These are phyloP conservation scores for Lachancea sp. DNA, from an alignment of 805 yeast species.

Conservation along the genomic window DNA sequence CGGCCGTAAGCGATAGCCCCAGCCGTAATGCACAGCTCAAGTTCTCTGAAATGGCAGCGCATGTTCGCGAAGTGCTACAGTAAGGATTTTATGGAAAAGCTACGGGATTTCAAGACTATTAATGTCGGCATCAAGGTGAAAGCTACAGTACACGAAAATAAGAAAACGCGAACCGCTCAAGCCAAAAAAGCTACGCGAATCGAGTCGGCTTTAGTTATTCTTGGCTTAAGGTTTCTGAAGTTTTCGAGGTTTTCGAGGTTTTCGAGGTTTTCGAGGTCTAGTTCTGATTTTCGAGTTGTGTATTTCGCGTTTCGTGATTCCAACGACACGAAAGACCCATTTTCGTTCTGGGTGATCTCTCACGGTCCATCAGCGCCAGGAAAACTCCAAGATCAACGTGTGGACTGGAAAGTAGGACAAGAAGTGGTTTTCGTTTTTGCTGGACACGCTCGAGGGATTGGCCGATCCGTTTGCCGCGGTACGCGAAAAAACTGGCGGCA, in stretches of 20 bases:
- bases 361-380: no score
- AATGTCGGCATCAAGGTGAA: no score
- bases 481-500: not conserved
- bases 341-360: no score
- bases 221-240: no score
- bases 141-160: not conserved
- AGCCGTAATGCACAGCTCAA: not conserved
- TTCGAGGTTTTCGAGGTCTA: not conserved
- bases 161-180: not conserved
- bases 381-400: no score
- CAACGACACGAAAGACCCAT: not conserved
- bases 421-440: no score
- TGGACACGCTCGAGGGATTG: no score
- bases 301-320: conserved; percentile 5
- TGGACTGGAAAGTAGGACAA: no score
- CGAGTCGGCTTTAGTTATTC: no score
- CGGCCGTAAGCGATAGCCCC: not conserved
- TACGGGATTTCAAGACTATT: not conserved
- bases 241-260: not conserved
- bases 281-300: not conserved
- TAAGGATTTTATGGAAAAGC: not conserved
- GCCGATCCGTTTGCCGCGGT: not conserved
- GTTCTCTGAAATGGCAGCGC: conserved; percentile 1
- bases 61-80: conserved; percentile 2
- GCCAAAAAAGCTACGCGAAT: not conserved